These are phyloP conservation scores for Scheffersomyces lignosus DNA, from an alignment of 805 yeast genomes.

Conservation along the genomic window DNA sequence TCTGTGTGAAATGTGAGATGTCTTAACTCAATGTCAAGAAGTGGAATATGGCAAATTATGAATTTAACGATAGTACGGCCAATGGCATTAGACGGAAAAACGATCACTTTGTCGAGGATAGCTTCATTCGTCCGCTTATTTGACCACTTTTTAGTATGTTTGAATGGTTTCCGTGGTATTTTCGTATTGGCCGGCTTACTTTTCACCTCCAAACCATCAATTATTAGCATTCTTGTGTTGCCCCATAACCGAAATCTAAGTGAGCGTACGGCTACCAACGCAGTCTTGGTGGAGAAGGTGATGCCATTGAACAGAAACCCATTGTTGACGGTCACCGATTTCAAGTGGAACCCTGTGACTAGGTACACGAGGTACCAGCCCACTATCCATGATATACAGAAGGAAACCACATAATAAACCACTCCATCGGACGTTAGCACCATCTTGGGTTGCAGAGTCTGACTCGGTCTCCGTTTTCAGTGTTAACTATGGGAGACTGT, in stretches of 20 bases:
- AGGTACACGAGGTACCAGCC: slow-evolving; percentile 32
- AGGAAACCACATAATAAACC: slow-evolving; percentile 5
- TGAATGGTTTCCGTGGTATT: neutral
- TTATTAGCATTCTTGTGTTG: slow-evolving; percentile 28
- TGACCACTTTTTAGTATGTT: neutral
- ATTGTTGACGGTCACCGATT: slow-evolving; percentile 34
- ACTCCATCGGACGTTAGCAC: slow-evolving; percentile 4
- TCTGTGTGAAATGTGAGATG: slow-evolving; percentile 4
- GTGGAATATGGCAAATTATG: slow-evolving; percentile 19
- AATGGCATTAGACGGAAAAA: slow-evolving; percentile 17
- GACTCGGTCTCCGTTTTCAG: too few species aligned
- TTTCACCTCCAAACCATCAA: slow-evolving; percentile 23
- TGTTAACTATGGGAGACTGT: too few species aligned
- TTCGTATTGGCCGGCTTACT: neutral
- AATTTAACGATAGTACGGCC: slow-evolving; percentile 10
- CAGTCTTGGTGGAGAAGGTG: slow-evolving; percentile 12
- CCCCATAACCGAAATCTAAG: slow-evolving; percentile 41
- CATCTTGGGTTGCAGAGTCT: slow-evolving; percentile 2
- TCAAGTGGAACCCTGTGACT: slow-evolving; percentile 33
- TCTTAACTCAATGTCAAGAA: slow-evolving; percentile 22
- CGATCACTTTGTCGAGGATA: slow-evolving; percentile 2
- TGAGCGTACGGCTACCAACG: slow-evolving; percentile 18
- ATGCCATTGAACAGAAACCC: slow-evolving; percentile 39
- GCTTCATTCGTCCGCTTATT: neutral
- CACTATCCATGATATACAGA: slow-evolving; percentile 23